phyloP scores from a whole-genome alignment of 2,329 filamentous ascomycete genomes.

The Trichoderma gracile region DNA sequence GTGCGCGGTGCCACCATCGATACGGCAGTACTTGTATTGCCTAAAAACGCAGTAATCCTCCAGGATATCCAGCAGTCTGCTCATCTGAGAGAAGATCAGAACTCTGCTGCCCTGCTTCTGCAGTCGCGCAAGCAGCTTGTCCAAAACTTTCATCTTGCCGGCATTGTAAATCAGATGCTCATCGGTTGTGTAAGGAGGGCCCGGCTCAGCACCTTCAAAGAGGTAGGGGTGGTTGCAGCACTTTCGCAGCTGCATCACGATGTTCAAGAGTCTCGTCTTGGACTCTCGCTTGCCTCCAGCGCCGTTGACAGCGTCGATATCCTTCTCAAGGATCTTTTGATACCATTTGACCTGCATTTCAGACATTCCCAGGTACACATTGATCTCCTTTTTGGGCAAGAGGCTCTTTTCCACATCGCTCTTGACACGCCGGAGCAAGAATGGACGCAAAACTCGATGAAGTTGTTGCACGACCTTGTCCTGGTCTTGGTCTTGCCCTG shows the following conservation, averaged over 20 bases:
- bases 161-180: slow-evolving; percentile 92
- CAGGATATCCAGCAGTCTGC: slow-evolving; percentile 90
- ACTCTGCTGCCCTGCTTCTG: slow-evolving; percentile 86
- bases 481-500: slow-evolving; percentile 82
- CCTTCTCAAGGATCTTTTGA: slow-evolving; percentile 97
- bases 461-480: slow-evolving; percentile 95
- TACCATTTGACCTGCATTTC: slow-evolving; percentile 99
- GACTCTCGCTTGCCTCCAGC: slow-evolving; percentile 95
- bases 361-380: slow-evolving; percentile 96
- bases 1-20: slow-evolving; percentile 93
- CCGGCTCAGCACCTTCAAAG: slow-evolving; percentile 95
- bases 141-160: slow-evolving; percentile 95
- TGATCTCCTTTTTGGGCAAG: slow-evolving; percentile 94
- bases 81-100: slow-evolving; percentile 99
- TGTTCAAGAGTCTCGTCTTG: slow-evolving; percentile 94
- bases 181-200: slow-evolving; percentile 96
- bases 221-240: slow-evolving; percentile 99
- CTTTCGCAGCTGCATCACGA: slow-evolving; percentile 98
- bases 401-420: slow-evolving; percentile 97
- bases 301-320: slow-evolving; percentile 97
- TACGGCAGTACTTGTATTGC: slow-evolving; percentile 93
- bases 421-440: slow-evolving; percentile 94
- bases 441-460: slow-evolving; percentile 88
- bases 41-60: slow-evolving; percentile 98
- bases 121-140: slow-evolving; percentile 84